Evolutionary conservation across 108 stramenopile species (phyloP).

Genomic region (Cyclotella atomus): DNA sequence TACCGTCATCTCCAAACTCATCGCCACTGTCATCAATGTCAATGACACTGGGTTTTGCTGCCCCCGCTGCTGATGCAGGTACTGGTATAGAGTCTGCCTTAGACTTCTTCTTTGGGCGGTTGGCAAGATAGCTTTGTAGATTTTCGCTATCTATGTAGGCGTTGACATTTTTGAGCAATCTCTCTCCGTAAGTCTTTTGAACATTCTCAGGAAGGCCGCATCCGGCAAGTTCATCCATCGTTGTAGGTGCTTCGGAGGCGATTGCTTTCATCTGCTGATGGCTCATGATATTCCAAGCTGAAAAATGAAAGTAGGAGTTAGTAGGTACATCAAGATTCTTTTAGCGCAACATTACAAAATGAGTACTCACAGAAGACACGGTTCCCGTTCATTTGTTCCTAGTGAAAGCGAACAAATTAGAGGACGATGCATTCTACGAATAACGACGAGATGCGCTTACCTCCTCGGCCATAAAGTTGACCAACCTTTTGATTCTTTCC

Average conservation of each 20-base stretch:
- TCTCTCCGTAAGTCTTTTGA: slow-evolving; percentile 80
- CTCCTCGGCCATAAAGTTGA: slow-evolving; percentile 79
- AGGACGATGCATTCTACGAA: neutral
- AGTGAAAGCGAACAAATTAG: neutral
- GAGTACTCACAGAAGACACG: slow-evolving; percentile 74
- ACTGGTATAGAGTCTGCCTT: slow-evolving; percentile 16
- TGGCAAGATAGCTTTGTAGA: slow-evolving; percentile 51
- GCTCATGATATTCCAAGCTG: slow-evolving; percentile 87
- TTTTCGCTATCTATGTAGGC: slow-evolving; percentile 65
- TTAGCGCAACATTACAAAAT: no score
- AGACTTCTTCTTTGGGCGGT: slow-evolving; percentile 37
- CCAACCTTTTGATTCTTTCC: slow-evolving; percentile 69
- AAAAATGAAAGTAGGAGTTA: neutral
- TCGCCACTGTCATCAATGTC: slow-evolving; percentile 39
- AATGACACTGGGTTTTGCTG: slow-evolving; percentile 14
- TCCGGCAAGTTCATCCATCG: slow-evolving; percentile 71
- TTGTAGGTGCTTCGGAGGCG: slow-evolving; percentile 68
- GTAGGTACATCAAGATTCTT: no score
- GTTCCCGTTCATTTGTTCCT: slow-evolving; percentile 80
- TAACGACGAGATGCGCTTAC: slow-evolving; percentile 59
- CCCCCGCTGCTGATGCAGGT: neutral
- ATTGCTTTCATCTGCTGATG: slow-evolving; percentile 65
- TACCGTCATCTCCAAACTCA: slow-evolving; percentile 41
- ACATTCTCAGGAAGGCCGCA: slow-evolving; percentile 76
- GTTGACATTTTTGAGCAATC: slow-evolving; percentile 68